These are phyloP conservation scores for Phellinidium pouzarii DNA, from an alignment of 1,284 basidiomycete genomes.

Conservation along the genomic window DNA sequence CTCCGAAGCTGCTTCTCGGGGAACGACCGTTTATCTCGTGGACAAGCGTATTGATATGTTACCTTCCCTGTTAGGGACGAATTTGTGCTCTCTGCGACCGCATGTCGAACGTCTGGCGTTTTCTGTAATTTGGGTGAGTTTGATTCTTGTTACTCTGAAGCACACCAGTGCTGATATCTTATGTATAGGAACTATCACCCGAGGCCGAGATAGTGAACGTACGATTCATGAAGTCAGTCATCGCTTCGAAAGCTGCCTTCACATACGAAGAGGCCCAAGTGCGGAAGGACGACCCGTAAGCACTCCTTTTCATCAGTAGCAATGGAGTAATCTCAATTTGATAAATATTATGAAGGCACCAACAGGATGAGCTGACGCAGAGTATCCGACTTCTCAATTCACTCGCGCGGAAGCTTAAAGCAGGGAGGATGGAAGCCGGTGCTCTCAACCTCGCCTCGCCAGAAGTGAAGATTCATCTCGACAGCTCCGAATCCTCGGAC, in stretches of 20 bases:
- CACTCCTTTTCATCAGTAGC: slow-evolving; percentile 17
- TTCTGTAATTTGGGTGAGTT: slow-evolving; percentile 88
- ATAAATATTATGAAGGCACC: slow-evolving; percentile 39
- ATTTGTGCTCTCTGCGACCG: slow-evolving; percentile 90
- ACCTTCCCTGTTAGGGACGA: slow-evolving; percentile 90
- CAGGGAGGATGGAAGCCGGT: slow-evolving; percentile 85
- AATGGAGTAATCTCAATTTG: slow-evolving; percentile 7
- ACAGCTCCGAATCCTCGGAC: slow-evolving; percentile 87
- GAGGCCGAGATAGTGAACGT: slow-evolving; percentile 88
- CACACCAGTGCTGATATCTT: slow-evolving; percentile 13
- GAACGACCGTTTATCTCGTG: slow-evolving; percentile 97
- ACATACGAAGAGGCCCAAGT: slow-evolving; percentile 96
- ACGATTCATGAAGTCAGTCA: slow-evolving; percentile 93
- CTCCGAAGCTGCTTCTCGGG: slow-evolving; percentile 88
- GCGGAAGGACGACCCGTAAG: slow-evolving; percentile 87
- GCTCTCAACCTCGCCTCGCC: slow-evolving; percentile 96
- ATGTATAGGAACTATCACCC: slow-evolving; percentile 69
- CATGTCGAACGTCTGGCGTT: slow-evolving; percentile 95
- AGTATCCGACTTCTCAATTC: slow-evolving; percentile 88
- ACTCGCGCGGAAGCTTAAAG: slow-evolving; percentile 84
- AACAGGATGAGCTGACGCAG: slow-evolving; percentile 79
- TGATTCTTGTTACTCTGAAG: neutral
- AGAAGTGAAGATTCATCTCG: slow-evolving; percentile 95
- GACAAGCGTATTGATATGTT: slow-evolving; percentile 99
- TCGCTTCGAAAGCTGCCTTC: slow-evolving; percentile 94